These are phyloP conservation scores for Mucuna pruriens DNA, from an alignment of 306 rosid species.

Conservation along the genomic window DNA sequence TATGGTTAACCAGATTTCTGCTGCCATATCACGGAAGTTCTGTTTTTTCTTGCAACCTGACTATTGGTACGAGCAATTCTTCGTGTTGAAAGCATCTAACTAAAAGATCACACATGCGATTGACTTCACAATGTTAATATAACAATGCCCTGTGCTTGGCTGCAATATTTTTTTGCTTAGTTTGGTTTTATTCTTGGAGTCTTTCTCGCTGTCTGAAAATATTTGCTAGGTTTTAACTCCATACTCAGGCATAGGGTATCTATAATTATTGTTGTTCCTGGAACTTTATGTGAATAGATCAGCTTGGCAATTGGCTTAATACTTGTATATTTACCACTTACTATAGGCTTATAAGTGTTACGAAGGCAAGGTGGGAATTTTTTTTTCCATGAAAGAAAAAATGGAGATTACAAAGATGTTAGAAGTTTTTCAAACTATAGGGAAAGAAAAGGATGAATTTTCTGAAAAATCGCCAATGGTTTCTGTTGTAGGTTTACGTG, in stretches of 20 bases:
- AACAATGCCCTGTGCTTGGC: not conserved
- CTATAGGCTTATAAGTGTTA: not conserved
- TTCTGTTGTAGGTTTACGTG: conserved; percentile 63
- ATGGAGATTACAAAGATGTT: not conserved
- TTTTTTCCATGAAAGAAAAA: not conserved
- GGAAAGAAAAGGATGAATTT: conserved; percentile 29
- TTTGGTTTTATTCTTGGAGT: conserved; percentile 13
- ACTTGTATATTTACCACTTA: not conserved
- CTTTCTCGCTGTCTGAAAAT: not conserved
- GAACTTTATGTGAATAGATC: not conserved
- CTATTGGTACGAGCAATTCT: conserved; percentile 14
- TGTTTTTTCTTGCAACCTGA: not conserved
- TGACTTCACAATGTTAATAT: conserved; percentile 19
- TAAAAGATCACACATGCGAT: not conserved
- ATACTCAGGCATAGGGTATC: not conserved
- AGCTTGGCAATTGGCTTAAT: not conserved
- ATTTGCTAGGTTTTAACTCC: conserved; percentile 3
- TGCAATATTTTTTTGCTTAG: not conserved
- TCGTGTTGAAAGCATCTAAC: not conserved
- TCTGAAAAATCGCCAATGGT: conserved; percentile 19
- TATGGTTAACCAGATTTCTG: conserved; percentile 31
- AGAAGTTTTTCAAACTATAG: not conserved
- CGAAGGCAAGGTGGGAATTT: not conserved
- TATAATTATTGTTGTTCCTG: conserved; percentile 3
- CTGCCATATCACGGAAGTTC: not conserved